phyloP scores from a whole-genome alignment of 371 early-diverging fungal species.

The Massospora cicadina region DNA sequence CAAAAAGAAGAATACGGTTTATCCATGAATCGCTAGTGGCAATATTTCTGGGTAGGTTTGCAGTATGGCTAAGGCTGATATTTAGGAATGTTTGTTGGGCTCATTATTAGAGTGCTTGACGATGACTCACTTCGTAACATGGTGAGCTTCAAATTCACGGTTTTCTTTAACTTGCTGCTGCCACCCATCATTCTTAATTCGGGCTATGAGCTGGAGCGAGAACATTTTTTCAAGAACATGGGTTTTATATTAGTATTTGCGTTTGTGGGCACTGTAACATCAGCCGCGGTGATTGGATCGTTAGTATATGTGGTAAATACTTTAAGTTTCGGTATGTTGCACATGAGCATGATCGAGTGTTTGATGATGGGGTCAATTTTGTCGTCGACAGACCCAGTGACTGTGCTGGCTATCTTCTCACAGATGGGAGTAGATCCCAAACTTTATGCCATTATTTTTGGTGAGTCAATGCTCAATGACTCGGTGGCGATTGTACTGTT shows the following conservation, averaged over 20 bases:
- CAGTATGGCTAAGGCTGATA: neutral
- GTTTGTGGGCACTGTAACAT: constrained; percentile 75
- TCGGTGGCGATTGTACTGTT: constrained; percentile 90
- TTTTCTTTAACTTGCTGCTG: constrained; percentile 84
- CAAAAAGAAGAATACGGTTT: constrained; percentile 61
- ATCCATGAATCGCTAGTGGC: constrained; percentile 89
- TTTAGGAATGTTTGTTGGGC: constrained; percentile 67
- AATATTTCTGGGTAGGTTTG: constrained; percentile 51
- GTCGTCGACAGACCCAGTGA: constrained; percentile 92
- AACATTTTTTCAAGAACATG: constrained; percentile 69
- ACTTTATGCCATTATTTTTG: constrained; percentile 84
- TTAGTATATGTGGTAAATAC: constrained; percentile 47
- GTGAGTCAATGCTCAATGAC: constrained; percentile 85
- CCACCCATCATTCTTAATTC: constrained; percentile 93
- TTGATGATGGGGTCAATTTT: constrained; percentile 83
- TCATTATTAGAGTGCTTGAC: constrained; percentile 54
- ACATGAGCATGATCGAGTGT: constrained; percentile 57
- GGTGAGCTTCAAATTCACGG: constrained; percentile 76
- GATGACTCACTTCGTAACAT: constrained; percentile 53
- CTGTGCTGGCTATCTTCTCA: constrained; percentile 80
- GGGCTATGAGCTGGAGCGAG: constrained; percentile 78
- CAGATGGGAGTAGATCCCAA: constrained; percentile 82
- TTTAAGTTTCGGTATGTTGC: constrained; percentile 46
- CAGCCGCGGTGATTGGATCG: constrained; percentile 61
- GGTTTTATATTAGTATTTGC: constrained; percentile 81